Evolutionary conservation across 2,329 filamentous ascomycete species (phyloP), one percentile per base, ranked within the genome.

Genomic region (Chlorencoelia australis): DNA sequence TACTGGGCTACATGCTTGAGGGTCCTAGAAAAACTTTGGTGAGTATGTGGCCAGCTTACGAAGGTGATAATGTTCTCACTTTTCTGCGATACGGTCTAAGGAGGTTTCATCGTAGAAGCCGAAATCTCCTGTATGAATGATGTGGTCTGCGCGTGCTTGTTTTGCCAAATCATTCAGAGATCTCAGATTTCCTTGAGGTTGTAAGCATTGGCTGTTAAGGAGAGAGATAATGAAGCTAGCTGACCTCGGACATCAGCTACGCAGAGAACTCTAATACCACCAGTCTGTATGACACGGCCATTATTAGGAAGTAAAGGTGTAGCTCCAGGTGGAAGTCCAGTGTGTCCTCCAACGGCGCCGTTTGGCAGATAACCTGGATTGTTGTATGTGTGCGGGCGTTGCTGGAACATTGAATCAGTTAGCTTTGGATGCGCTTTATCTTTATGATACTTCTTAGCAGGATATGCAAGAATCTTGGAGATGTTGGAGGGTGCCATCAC

Each of bases 1-100:
- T 98, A 98, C 65, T 98, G 91, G 37, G 89, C 89, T 49, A 98
- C 91, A 65, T 98, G 91, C 66, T 94, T 95, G 34, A 98, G 72
- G 15, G 91, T 98, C 69, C 86, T 94, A 57, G 45, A 33, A 55
- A 42, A 25, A 38, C 50, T 35, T 51, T 40, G 22, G n/a, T 35
- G 17, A 50, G 44, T 42, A 49, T 34, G 38, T 43, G 40, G 44
- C 42, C 27, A 39, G 17, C 22, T 13, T 22, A 7, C 9, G 35
- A 22, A 38, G 26, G 28, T 22, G 29, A 15, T 29, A 18, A 22
- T 22, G 19, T 28, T 42, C 79, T 68, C 66, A 94, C 86, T 98
- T 98, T 63, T 98, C 91, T 26, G 91, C 91, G 66, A 98, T 96
- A 56, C 91, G 82, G 56, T 96, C 89, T 49, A 98, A 69, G 22